These are phyloP conservation scores for Ophiostoma novo-ulmi DNA, from an alignment of 2,329 filamentous ascomycete genomes.

Conservation along the genomic window DNA sequence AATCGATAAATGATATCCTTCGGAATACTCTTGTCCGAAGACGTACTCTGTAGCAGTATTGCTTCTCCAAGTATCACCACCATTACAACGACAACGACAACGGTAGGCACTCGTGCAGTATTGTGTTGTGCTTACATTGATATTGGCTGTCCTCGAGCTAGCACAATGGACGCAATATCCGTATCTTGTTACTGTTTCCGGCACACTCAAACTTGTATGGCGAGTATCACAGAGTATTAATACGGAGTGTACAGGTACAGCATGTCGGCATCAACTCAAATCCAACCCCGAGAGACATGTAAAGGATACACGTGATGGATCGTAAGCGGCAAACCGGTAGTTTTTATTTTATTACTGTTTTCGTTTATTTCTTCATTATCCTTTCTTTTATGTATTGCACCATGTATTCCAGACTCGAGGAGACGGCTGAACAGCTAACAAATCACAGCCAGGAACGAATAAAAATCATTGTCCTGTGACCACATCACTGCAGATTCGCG, in stretches of 20 bases:
- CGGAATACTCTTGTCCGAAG: neutral
- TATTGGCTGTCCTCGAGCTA: neutral
- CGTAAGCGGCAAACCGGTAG: no score
- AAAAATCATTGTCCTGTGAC: neutral
- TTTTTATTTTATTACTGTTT: neutral
- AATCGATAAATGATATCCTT: neutral
- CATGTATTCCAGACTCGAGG: no score
- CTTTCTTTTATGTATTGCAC: neutral
- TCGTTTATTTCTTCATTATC: neutral
- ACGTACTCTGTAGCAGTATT: neutral
- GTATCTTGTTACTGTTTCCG: neutral
- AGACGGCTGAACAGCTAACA: no score
- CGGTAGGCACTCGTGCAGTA: neutral
- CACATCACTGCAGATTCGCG: neutral
- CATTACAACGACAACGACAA: neutral
- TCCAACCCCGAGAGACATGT: conserved; percentile 2
- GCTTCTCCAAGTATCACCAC: neutral
- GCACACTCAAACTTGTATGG: neutral
- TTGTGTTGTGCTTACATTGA: no score
- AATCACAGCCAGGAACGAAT: no score
- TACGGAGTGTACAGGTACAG: neutral
- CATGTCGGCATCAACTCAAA: conserved; percentile 14
- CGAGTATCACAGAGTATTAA: neutral
- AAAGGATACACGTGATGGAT: conserved; percentile 1
- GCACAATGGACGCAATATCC: neutral